Evolutionary conservation across 331 rosid species (phyloP).

Genomic region (Malus hybrid): DNA sequence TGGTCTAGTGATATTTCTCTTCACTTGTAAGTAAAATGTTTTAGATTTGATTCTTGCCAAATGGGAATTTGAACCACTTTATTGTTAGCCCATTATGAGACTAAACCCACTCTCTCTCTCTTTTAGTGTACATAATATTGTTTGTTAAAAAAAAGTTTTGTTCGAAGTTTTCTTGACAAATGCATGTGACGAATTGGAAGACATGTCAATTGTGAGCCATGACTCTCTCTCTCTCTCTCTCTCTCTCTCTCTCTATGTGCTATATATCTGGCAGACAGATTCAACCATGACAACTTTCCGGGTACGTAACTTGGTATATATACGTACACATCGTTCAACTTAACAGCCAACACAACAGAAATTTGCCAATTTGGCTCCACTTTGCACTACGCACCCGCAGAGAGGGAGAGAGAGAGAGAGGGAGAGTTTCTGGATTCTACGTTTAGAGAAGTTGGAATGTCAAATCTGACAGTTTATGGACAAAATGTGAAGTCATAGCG

Average conservation of each 20-base stretch:
- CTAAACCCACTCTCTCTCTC: fast-evolving
- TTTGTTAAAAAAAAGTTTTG: too few relatives aligned
- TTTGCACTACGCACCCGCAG: neutral
- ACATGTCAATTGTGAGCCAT: neutral
- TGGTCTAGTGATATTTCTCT: fast-evolving
- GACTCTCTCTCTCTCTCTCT: too few relatives aligned
- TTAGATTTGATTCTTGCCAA: too few relatives aligned
- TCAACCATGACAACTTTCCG: neutral
- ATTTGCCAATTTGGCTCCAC: neutral
- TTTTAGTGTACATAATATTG: too few relatives aligned
- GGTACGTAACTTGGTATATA: neutral
- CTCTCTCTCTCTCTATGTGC: too few relatives aligned
- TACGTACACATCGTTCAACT: conserved; percentile 5
- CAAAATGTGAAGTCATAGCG: neutral
- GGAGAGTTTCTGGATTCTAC: neutral
- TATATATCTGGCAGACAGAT: neutral
- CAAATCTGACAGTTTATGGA: neutral
- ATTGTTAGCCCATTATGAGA: too few relatives aligned
- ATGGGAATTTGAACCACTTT: fast-evolving
- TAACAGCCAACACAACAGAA: conserved; percentile 3
- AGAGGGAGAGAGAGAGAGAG: neutral
- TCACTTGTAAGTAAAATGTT: too few relatives aligned
- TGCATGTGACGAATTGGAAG: neutral
- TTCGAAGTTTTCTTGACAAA: neutral
- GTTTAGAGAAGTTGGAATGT: neutral